phyloP scores from a whole-genome alignment of 2,329 filamentous ascomycete species.

The Balansia obtecta region DNA sequence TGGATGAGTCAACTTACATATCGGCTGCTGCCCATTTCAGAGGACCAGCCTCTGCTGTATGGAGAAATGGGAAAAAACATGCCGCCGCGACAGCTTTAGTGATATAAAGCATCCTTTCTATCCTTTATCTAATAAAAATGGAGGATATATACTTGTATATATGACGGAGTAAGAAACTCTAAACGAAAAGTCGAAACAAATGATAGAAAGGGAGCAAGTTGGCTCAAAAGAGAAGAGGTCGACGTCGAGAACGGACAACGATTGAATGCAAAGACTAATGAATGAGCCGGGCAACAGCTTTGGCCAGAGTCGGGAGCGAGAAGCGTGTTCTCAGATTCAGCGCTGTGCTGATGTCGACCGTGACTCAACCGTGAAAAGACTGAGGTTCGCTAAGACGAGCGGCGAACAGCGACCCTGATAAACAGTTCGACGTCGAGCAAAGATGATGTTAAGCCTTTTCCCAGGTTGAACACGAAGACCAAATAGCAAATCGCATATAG shows the following conservation, averaged over 20 bases:
- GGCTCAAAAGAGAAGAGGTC: neutral
- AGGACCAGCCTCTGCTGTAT: slow-evolving; percentile 23
- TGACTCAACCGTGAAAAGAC: neutral
- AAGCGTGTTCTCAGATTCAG: neutral
- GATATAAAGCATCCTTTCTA: slow-evolving; percentile 1
- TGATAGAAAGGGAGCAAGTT: neutral
- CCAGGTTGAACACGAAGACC: neutral
- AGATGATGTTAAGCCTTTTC: neutral
- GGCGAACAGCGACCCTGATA: neutral
- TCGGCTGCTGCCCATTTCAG: slow-evolving; percentile 19
- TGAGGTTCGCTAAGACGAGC: neutral
- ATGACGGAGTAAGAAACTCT: neutral
- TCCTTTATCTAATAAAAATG: neutral
- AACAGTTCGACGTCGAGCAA: neutral
- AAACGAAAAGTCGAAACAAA: neutral
- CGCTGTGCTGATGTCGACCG: neutral
- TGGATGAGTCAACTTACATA: slow-evolving; percentile 13
- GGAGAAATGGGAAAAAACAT: slow-evolving; percentile 16
- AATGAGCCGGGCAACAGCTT: neutral
- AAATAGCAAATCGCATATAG: neutral
- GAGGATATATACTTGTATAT: neutral
- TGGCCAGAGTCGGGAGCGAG: neutral
- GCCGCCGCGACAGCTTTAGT: slow-evolving; percentile 12
- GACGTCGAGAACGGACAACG: neutral
- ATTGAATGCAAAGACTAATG: neutral